phyloP scores from a whole-genome alignment of 1,139 yeast genomes.

The Yamadazyma blattariae region DNA sequence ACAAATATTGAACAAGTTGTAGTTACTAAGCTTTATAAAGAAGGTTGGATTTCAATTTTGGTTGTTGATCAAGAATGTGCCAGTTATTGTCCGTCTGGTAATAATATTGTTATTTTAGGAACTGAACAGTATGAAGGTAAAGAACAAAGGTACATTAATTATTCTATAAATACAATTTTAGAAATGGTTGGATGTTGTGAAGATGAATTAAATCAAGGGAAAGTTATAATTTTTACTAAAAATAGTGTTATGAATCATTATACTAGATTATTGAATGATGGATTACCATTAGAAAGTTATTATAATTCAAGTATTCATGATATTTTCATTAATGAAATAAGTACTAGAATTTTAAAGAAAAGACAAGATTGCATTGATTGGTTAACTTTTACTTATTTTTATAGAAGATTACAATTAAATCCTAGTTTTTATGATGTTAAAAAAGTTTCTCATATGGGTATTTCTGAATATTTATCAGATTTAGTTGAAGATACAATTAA shows the following conservation, averaged over 20 bases:
- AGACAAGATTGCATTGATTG: conserved; percentile 90
- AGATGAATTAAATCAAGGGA: conserved; percentile 22
- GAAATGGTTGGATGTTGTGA: conserved; percentile 73
- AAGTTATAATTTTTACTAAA: conserved; percentile 57
- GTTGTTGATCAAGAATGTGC: conserved; percentile 60
- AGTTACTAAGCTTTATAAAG: conserved; percentile 51
- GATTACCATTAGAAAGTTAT: conserved; percentile 83
- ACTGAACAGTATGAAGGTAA: conserved; percentile 72
- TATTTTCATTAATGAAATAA: conserved; percentile 66
- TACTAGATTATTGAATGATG: conserved; percentile 65
- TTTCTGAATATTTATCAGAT: conserved; percentile 82
- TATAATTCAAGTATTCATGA: conserved; percentile 60
- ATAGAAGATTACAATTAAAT: conserved; percentile 72
- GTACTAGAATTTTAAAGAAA: conserved; percentile 58
- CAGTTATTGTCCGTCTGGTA: conserved; percentile 48
- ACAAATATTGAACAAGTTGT: conserved; percentile 47
- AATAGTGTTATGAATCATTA: conserved; percentile 60
- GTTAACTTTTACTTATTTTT: conserved; percentile 82
- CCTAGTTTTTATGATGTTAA: conserved; percentile 85
- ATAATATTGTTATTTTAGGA: conserved; percentile 61
- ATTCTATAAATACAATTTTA: conserved; percentile 59
- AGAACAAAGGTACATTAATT: conserved; percentile 69
- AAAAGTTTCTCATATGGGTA: conserved; percentile 61
- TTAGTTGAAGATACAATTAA: conserved; percentile 70
- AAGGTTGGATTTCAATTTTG: conserved; percentile 50